Evolutionary conservation across 371 early-diverging fungal species (phyloP), one percentile per base, ranked within the genome.

Genomic region (Blakeslea trispora): DNA sequence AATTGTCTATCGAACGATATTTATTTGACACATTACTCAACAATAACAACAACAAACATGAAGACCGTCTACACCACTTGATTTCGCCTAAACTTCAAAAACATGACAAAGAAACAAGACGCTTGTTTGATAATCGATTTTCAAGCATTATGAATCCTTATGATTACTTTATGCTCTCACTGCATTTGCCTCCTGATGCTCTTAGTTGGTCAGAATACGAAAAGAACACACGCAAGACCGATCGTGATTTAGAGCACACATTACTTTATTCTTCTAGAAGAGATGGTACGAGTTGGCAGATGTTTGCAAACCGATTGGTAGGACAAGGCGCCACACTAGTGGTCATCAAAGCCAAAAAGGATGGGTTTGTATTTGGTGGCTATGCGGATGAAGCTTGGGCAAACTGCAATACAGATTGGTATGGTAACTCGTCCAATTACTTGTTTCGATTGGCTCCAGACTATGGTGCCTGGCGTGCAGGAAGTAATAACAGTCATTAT

Each of bases 401-500:
- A 11, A 53, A 49, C 21, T 68, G 73, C 15, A 54, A 59, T 0
- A 91, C 93, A 0, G 77, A 86, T 24, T 95, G 93, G 82, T 84
- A 81, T 40, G 96, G 93, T 10, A 71, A 75, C 3, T 71, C 82
- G 1, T 64, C 76, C 24, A 83, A 79, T 40, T 88, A 89, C 56
- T 63, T 94, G 57, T 92, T 91, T 63, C 61, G 63, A 0, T 19
- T 67, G 7, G 34, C 41, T 7, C 6, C 22, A n/a, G 23, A 7
- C 0, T 57, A 48, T 24, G 47, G 58, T 9, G 45, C 22, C 9
- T 63, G 58, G 57, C 15, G n/a, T 6, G 69, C 50, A 0, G 64
- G 81, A 4, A 64, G 81, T 0, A 74, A 74, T 1, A 96, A 96
- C 69, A 50, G 65, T 34, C 84, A 94, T 68, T 92, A 82, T 61